Conservation (phyloP, 805 yeast genomes). For the Alloascoidea hylecoeti region DNA sequence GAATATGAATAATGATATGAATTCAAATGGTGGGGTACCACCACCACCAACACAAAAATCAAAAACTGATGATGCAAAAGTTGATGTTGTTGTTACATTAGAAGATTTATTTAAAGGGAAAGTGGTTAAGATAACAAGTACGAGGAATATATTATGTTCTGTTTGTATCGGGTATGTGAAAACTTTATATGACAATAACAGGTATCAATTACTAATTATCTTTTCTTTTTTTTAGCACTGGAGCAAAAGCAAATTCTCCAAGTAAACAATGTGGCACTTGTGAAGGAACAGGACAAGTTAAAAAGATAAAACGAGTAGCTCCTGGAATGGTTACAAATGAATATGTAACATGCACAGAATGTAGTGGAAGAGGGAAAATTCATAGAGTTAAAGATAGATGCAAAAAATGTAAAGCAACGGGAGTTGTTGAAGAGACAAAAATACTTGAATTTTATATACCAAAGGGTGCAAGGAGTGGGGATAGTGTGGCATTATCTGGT, state of each 20-base stretch:
- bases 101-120: constrained; percentile 76
- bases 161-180: constrained; percentile 44
- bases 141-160: constrained; percentile 60
- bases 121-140: constrained; percentile 55
- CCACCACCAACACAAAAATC: constrained; percentile 10
- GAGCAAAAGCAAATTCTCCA: constrained; percentile 49
- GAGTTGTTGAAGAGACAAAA: constrained; percentile 48
- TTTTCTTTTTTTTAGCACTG: constrained; percentile 20
- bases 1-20: constrained; percentile 12
- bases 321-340: constrained; percentile 66
- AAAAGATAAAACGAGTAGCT: constrained; percentile 48
- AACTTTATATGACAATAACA: not conserved
- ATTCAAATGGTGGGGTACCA: constrained; percentile 4
- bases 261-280: constrained; percentile 49
- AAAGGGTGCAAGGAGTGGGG: constrained; percentile 55
- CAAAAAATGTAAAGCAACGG: constrained; percentile 57
- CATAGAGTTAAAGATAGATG: constrained; percentile 59
- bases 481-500: constrained; percentile 41
- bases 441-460: constrained; percentile 65
- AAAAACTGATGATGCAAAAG: constrained; percentile 53
- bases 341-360: constrained; percentile 43
- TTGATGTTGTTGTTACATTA: constrained; percentile 49
- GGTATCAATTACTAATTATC: not conserved
- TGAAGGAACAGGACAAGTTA: constrained; percentile 53
- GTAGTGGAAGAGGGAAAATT: constrained; percentile 58